Conservation (phyloP, 768 basidiomycete genomes). For the Chalciporus pseudorubinellus region DNA sequence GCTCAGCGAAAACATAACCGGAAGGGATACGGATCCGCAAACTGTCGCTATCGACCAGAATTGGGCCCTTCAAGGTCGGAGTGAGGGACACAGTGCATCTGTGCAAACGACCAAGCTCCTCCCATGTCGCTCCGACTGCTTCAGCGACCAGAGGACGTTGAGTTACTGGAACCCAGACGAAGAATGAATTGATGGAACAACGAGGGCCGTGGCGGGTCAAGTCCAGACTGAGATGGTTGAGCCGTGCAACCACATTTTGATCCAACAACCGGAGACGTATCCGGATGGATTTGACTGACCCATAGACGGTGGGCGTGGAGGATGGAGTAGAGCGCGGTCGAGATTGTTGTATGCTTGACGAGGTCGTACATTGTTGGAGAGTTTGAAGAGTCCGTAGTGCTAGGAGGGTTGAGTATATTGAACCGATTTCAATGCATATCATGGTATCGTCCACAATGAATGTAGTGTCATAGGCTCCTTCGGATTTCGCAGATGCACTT, state of each 20-base stretch:
- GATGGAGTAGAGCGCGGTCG: conserved; percentile 15
- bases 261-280: conserved; percentile 47
- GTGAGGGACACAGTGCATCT: conserved; percentile 45
- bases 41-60: conserved; percentile 60
- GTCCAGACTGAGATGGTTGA: conserved; percentile 23
- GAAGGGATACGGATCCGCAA: conserved; percentile 77
- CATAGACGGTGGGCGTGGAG: conserved; percentile 27
- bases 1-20: conserved; percentile 70
- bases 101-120: conserved; percentile 65
- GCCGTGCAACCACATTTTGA: conserved; percentile 43
- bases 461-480: conserved; percentile 39
- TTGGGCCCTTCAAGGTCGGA: conserved; percentile 31
- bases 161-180: conserved; percentile 56
- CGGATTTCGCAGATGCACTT: conserved; percentile 1
- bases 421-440: conserved; percentile 56
- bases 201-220: conserved; percentile 21
- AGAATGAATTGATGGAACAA: conserved; percentile 41
- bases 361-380: conserved; percentile 30
- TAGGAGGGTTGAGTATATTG: conserved; percentile 68
- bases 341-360: conserved; percentile 17
- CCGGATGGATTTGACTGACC: conserved; percentile 45
- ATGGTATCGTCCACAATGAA: conserved; percentile 53
- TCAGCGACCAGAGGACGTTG: conserved; percentile 35
- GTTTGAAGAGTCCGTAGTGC: conserved; percentile 51
- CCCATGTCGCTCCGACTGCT: conserved; percentile 54